Percentiles rank a stretch among this genome's conserved stretches.
Conservation (phyloP, 352 stramenopile species). For the Paralagenidium karlingii region DNA sequence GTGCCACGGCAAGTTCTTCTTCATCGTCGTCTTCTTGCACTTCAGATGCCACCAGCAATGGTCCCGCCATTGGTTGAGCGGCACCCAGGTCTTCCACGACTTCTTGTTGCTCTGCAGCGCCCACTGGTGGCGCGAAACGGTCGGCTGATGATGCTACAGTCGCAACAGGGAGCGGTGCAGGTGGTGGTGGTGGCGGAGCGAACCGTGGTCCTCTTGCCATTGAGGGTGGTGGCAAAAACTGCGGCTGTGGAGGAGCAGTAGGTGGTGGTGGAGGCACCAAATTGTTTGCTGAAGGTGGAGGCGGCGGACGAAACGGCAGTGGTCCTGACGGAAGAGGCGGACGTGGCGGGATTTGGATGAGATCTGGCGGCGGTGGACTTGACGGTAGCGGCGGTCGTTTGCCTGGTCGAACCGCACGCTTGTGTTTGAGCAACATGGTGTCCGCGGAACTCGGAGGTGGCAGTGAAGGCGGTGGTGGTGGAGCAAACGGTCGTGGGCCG, state of each 20-base stretch:
- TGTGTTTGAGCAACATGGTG: neutral
- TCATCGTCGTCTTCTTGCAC: no score
- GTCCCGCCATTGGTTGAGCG: no score
- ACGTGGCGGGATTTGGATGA: slow-evolving; percentile 40
- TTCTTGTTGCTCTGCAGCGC: no score
- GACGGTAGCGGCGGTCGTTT: slow-evolving; percentile 46
- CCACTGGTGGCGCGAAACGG: no score
- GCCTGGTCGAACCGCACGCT: slow-evolving; percentile 17
- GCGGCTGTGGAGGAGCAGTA: slow-evolving; percentile 3
- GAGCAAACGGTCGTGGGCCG: slow-evolving; percentile 4
- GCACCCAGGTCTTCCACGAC: no score
- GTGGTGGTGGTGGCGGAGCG: no score
- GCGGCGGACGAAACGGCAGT: slow-evolving; percentile 21
- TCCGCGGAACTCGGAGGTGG: slow-evolving; percentile 1
- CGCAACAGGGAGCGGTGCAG: no score
- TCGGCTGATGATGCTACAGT: no score
- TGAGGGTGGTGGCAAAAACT: no score
- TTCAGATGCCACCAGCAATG: no score
- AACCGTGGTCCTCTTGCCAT: no score
- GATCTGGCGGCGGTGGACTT: slow-evolving; percentile 33
- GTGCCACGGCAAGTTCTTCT: no score
- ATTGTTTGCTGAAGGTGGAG: slow-evolving; percentile 12
- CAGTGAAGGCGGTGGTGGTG: neutral
- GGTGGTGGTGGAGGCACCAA: slow-evolving; percentile 2
- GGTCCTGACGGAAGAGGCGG: slow-evolving; percentile 34